Base-by-base conservation (phyloP, 2,329 filamentous ascomycete genomes). In the Dactylellina leptospora region DNA sequence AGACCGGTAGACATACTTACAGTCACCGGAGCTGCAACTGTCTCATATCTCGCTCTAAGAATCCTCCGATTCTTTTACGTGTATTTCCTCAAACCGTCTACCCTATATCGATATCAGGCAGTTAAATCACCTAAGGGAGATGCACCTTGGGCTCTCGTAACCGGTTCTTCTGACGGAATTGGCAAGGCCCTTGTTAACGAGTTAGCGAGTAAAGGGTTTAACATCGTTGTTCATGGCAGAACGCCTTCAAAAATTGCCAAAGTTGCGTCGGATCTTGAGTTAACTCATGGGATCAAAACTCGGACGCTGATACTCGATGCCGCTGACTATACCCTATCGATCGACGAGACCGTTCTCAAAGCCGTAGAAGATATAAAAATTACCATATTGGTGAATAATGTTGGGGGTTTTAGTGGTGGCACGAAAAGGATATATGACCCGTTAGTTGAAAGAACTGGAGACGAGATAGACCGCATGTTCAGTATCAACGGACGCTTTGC, bases 131-230 rank as follows among this genome's bases (percentile, higher is more conserved):
- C 64, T 10, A 71, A 56, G 4, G 58, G 58, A 2, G 64, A 92
- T 77, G 93, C 93, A 73, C 92, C 90, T 66, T 99, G 93, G 93
- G 95, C 92, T 25, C 86, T 99, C 58, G 86, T 99, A 44, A 99
- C 95, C 23, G 95, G 95, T 74, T 95, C 93, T 50, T 97, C 93
- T 4, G 95, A 99, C 81, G 96, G 95, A 75, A 88, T 99, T 74
- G 95, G 95, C 79, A 97, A 96, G 82, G 93, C 97, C 82, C 99
- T 92, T 79, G 92, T 93, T 33, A 84, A 90, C 27, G 92, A 97
- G 80, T 88, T 99, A 63, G 93, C 95, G 20, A 84, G 87, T 73
- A 93, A 95, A 79, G 93, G 93, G 77, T 99, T 93, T 87, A 97
- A 97, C 82, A 84, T 97, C 76, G 83, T 99, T 74, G 91, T 99